Base-by-base conservation (phyloP, 352 stramenopile genomes). In the Phytophthora pseudosyringae region DNA sequence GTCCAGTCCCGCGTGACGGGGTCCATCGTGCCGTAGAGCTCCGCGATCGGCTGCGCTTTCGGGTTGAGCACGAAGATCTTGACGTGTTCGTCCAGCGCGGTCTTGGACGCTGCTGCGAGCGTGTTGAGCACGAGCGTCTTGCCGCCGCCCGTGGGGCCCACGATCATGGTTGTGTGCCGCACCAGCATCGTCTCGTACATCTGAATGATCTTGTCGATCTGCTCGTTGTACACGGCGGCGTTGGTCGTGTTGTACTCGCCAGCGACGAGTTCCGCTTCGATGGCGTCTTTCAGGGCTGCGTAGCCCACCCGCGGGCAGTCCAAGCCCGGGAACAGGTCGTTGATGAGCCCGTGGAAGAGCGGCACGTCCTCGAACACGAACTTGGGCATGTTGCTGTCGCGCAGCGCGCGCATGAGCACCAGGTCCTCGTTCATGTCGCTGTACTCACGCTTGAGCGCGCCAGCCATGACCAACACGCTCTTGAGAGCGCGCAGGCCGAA, bases 171-270 rank as follows among this genome's bases (percentile, higher is more conserved):
- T 7, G 94, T 98, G 76, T 98, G 95, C 2, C 96, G 86, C 31
- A 98, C 93, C 4, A 98, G 78, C 91, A 98, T 97, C 0, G 92
- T 98, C 75, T 99, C 94, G 71, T 98, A 98, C 91, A 98, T 97
- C 52, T 99, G 95, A 32, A 99, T 97, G 50, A 97, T 94, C 71
- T 99, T 99, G 69, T 98, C 95, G n/a, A 98, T 91, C 64, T 98
- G 91, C 11, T 97, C 86, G 25, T 89, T 84, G 71, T 93, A 93
- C 4, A 93, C 89, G 1, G 67, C 48, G 0, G 78, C 41, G 36
- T 97, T 86, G 5, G 61, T 81, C 13, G 75, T 97, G 40, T 82
- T 89, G 55, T 94, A 98, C 40, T 94, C 89, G 9, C 88, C 81
- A 10, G 74, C 69, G 25, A 94, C 73, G 4, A 98, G 75, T 29